Percentiles rank a stretch among this genome's conserved stretches.
These are phyloP conservation scores for Punica granatum DNA, from an alignment of 345 rosid species.

Conservation along the genomic window DNA sequence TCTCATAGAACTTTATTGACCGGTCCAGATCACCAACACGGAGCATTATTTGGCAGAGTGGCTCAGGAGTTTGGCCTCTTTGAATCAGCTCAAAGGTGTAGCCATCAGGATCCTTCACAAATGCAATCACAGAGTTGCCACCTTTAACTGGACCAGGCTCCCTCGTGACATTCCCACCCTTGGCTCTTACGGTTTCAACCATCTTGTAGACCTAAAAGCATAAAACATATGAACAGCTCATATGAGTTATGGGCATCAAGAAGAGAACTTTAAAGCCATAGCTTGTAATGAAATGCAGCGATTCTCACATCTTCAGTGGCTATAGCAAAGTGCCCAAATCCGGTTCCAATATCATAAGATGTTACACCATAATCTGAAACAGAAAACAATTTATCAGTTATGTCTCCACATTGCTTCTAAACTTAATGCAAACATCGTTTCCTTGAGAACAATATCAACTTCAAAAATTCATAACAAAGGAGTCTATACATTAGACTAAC, in stretches of 20 bases:
- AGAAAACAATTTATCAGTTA: conserved; percentile 5
- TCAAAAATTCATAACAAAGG: not conserved
- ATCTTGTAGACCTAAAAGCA: conserved; percentile 57
- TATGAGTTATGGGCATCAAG: not conserved
- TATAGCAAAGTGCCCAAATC: conserved; percentile 92
- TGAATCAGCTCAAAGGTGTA: conserved; percentile 80
- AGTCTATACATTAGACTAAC: not conserved
- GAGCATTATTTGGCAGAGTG: conserved; percentile 94
- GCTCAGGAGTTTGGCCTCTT: conserved; percentile 83
- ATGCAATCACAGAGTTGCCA: conserved; percentile 59
- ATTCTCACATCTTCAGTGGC: conserved; percentile 71
- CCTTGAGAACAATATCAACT: not conserved
- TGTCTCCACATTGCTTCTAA: not conserved
- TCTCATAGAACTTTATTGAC: conserved; percentile 82
- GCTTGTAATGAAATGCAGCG: not conserved
- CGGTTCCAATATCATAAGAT: conserved; percentile 89
- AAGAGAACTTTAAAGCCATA: not conserved
- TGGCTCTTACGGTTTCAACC: conserved; percentile 65
- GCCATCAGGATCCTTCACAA: conserved; percentile 98
- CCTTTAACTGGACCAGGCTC: conserved; percentile 97
- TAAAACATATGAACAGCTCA: not conserved
- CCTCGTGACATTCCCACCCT: conserved; percentile 71
- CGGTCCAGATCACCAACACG: conserved; percentile 87
- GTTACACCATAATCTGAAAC: conserved; percentile 72
- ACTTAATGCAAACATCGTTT: not conserved